phyloP scores from a whole-genome alignment of 352 stramenopile species.

The Aphanomyces stellatus region DNA sequence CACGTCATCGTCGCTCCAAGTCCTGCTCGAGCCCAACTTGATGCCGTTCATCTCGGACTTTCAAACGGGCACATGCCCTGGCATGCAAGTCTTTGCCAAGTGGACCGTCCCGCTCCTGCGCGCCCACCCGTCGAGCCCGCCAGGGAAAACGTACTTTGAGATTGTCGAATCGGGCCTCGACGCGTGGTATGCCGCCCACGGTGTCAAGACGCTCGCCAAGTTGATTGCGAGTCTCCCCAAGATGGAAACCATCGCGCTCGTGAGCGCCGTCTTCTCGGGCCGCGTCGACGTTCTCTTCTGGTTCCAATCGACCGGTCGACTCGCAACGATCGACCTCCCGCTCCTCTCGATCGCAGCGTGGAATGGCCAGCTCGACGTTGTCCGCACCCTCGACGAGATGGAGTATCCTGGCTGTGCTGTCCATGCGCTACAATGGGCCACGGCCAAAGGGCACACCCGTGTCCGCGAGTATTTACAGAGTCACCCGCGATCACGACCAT shows the following conservation, averaged over 20 bases:
- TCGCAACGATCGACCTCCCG: background rate
- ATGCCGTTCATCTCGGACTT: background rate
- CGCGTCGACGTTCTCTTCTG: background rate
- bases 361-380: background rate
- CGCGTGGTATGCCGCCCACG: background rate
- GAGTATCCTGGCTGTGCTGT: background rate
- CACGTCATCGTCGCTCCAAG: background rate
- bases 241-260: background rate
- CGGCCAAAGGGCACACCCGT: background rate
- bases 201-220: background rate
- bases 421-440: background rate
- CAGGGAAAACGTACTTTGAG: background rate
- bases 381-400: background rate
- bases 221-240: background rate
- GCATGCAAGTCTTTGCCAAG: background rate
- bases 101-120: background rate
- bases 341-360: background rate
- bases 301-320: background rate
- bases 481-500: background rate
- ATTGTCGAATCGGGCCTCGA: background rate
- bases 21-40: background rate
- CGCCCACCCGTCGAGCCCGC: background rate
- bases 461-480: background rate
- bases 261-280: background rate
- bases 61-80: background rate